Evolutionary conservation across 495 filamentous ascomycete genomes (phyloP).

Genomic region (Talaromyces borbonicus): DNA sequence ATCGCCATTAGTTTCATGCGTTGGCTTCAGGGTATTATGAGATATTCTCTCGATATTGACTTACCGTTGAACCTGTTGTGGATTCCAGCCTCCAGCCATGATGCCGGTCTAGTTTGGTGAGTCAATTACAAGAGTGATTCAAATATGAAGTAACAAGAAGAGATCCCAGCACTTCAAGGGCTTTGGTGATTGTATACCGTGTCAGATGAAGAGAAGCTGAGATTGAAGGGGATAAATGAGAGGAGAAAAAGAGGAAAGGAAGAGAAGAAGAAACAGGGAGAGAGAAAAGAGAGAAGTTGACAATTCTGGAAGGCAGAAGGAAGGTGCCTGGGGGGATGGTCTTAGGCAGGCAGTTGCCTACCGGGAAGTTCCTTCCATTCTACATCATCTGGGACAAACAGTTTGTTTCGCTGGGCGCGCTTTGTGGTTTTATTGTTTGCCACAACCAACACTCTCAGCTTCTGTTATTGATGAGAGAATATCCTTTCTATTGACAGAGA

Average conservation of each 20-base stretch:
- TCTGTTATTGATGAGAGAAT: too few species aligned
- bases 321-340: too few species aligned
- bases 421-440: too few species aligned
- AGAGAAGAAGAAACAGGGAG: neutral
- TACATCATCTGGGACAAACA: neutral
- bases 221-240: neutral
- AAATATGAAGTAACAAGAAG: neutral
- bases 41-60: too few species aligned
- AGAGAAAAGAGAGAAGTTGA: neutral
- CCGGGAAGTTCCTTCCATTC: neutral
- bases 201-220: neutral
- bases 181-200: neutral
- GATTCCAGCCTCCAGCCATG: slow-evolving; percentile 4
- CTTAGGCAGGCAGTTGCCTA: neutral
- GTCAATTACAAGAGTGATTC: neutral
- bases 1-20: too few species aligned
- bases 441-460: too few species aligned
- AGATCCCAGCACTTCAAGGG: too few species aligned
- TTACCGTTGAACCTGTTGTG: neutral
- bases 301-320: neutral
- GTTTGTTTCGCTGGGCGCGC: too few species aligned
- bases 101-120: neutral
- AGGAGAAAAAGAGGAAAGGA: neutral
- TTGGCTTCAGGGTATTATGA: too few species aligned
- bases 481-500: too few species aligned